Evolutionary conservation across 177 flowering plant species (phyloP).

Genomic region (Tripterygium wilfordii): DNA sequence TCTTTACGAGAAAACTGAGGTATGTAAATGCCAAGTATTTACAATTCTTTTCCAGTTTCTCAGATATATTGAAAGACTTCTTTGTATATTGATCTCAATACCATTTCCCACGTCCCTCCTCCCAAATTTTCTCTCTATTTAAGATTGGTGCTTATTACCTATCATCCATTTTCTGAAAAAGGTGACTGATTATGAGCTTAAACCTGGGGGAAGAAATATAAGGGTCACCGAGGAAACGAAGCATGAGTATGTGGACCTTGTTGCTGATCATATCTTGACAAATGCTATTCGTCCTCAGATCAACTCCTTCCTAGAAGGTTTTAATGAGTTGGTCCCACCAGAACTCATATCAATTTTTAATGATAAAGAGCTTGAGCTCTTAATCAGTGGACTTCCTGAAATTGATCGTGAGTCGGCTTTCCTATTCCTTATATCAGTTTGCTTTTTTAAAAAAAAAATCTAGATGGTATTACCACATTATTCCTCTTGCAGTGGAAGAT

Average conservation of each 20-base stretch:
- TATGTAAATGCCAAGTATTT: no score
- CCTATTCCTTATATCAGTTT: neutral
- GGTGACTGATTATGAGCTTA: conserved; percentile 93
- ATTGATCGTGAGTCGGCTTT: conserved; percentile 70
- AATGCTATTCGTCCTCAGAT: conserved; percentile 96
- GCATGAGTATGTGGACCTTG: conserved; percentile 95
- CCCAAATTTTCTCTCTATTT: no score
- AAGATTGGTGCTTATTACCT: no score
- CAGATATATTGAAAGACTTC: no score
- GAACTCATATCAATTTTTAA: conserved; percentile 90
- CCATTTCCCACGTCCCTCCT: no score
- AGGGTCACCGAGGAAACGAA: conserved; percentile 91
- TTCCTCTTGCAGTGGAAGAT: conserved; percentile 69
- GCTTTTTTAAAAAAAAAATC: neutral
- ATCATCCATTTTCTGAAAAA: no score
- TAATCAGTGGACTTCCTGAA: conserved; percentile 97
- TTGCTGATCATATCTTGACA: conserved; percentile 85
- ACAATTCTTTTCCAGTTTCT: no score
- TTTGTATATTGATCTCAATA: no score
- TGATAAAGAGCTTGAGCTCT: conserved; percentile 92
- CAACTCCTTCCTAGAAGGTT: conserved; percentile 81
- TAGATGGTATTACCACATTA: conserved; percentile 8
- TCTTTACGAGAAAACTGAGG: conserved; percentile 89
- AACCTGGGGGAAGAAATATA: conserved; percentile 93
- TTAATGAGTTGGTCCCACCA: conserved; percentile 70